These are phyloP conservation scores for Chernovozyma sophiae-reginae DNA, from an alignment of 1,139 yeast genomes.

Conservation along the genomic window DNA sequence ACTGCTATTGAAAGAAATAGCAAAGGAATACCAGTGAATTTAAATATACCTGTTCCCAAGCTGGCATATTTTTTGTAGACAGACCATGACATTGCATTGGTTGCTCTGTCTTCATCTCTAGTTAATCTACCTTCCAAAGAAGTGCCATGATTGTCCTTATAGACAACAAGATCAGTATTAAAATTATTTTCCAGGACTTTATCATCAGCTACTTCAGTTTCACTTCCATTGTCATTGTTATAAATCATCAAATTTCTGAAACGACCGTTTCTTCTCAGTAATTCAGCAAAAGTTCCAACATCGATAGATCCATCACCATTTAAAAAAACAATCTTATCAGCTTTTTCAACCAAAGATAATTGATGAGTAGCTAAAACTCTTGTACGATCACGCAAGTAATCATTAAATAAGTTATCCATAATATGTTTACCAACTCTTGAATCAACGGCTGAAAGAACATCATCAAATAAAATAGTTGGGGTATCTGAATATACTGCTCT, in stretches of 20 bases:
- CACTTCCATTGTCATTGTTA: constrained; percentile 20
- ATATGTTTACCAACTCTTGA: constrained; percentile 76
- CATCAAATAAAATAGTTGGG: constrained; percentile 65
- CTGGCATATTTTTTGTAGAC: constrained; percentile 32
- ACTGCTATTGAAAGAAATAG: constrained; percentile 38
- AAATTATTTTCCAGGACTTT: constrained; percentile 35
- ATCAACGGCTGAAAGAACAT: constrained; percentile 79
- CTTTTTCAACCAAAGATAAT: constrained; percentile 57
- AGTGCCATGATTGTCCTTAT: constrained; percentile 20
- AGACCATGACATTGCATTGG: constrained; percentile 38
- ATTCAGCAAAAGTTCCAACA: constrained; percentile 48
- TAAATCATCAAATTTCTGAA: constrained; percentile 49
- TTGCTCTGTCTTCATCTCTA: constrained; percentile 36
- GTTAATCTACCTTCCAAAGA: constrained; percentile 23
- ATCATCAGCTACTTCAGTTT: constrained; percentile 19
- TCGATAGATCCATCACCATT: constrained; percentile 56
- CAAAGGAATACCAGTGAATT: constrained; percentile 28
- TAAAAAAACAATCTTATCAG: constrained; percentile 60
- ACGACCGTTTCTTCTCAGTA: constrained; percentile 35
- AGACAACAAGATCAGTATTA: constrained; percentile 45
- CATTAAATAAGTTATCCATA: constrained; percentile 60
- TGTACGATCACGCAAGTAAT: constrained; percentile 51
- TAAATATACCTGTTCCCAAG: constrained; percentile 39
- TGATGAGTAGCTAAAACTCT: constrained; percentile 77
- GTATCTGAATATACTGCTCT: constrained; percentile 63